Evolutionary conservation across 495 filamentous ascomycete species (phyloP), one percentile per base, ranked within the genome.

Genomic region (Hypoxylon lienhwacheense): DNA sequence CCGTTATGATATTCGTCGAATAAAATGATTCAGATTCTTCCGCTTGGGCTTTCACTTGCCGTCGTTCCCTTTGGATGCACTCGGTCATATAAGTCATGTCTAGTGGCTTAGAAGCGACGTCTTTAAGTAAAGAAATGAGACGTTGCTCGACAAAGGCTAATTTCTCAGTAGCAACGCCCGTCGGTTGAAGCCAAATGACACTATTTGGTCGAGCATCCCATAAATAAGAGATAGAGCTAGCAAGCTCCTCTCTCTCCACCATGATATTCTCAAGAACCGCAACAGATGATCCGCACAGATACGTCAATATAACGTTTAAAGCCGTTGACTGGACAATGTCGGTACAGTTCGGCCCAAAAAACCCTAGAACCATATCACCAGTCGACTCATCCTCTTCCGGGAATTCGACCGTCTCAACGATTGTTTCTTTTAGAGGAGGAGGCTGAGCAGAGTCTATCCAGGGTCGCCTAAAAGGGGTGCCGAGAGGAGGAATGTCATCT

Each of bases 371-470:
- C 33, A 97, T 81, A 64, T 97, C 91, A 28, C 93, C 93, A 44
- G 79, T 86, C 1, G 88, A 90, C 59, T 99, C 93, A 57, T 99
- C 93, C 64, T 96, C 91, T 69, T 99, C 95, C 0, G 93, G 95
- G 60, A 99, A 99, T 50, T 95, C 85, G 25, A 97, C 85, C 4
- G 75, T 88, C 62, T 91, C 78, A 36, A 91, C 71, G 16, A 82
- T 72, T 1, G 87, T 89, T 64, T 88, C 74, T 34, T 79, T 72
- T 19, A 97, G 68, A 0, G 81, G 69, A 6, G 88, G 86, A 2
- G 90, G 82, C 48, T 86, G 86, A 39, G 82, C 79, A 2, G 92
- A 96, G 32, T 96, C 90, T 35, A 90, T 78, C 89, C 95, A 99
- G 4, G 93, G 92, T 40, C 81, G 72, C 67, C 84, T 88, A 76